These are phyloP conservation scores for Pseudocercospora eumusae DNA, from an alignment of 2,329 filamentous ascomycete genomes.

Conservation along the genomic window DNA sequence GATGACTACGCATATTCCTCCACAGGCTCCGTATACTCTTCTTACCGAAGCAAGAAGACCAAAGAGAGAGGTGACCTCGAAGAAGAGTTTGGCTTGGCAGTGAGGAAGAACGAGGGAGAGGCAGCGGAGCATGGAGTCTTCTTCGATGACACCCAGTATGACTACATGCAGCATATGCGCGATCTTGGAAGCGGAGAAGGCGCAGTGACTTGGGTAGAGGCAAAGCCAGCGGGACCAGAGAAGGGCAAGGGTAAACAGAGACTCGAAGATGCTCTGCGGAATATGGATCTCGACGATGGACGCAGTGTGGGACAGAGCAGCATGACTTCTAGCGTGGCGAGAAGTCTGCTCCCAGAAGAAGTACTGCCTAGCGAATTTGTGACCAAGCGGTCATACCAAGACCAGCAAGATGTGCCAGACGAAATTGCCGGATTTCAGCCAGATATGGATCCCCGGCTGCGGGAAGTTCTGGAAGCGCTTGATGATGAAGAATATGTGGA, in stretches of 20 bases:
- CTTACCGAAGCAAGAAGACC: slow-evolving; percentile 35
- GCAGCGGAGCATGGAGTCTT: slow-evolving; percentile 92
- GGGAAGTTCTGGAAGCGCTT: slow-evolving; percentile 88
- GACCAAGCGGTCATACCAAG: slow-evolving; percentile 77
- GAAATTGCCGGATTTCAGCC: slow-evolving; percentile 91
- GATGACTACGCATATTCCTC: slow-evolving; percentile 35
- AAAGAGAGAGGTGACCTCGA: slow-evolving; percentile 71
- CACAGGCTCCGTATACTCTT: slow-evolving; percentile 40
- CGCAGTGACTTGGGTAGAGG: slow-evolving; percentile 81
- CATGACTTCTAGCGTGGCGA: slow-evolving; percentile 41
- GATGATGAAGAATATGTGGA: slow-evolving; percentile 96
- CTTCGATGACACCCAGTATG: slow-evolving; percentile 92
- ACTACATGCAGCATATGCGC: slow-evolving; percentile 98
- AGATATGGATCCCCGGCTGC: slow-evolving; percentile 91
- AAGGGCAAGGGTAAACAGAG: slow-evolving; percentile 70
- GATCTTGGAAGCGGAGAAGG: slow-evolving; percentile 69
- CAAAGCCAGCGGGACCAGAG: slow-evolving; percentile 53
- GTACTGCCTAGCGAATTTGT: slow-evolving; percentile 79
- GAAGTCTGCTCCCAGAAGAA: slow-evolving; percentile 66
- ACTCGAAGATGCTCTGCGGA: slow-evolving; percentile 77
- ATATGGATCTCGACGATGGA: slow-evolving; percentile 50
- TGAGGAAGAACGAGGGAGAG: slow-evolving; percentile 91
- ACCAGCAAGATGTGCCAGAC: slow-evolving; percentile 90
- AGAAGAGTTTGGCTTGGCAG: slow-evolving; percentile 65
- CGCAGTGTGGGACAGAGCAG: slow-evolving; percentile 47